phyloP scores from a whole-genome alignment of 345 rosid genomes.

The Erucastrum elatum region DNA sequence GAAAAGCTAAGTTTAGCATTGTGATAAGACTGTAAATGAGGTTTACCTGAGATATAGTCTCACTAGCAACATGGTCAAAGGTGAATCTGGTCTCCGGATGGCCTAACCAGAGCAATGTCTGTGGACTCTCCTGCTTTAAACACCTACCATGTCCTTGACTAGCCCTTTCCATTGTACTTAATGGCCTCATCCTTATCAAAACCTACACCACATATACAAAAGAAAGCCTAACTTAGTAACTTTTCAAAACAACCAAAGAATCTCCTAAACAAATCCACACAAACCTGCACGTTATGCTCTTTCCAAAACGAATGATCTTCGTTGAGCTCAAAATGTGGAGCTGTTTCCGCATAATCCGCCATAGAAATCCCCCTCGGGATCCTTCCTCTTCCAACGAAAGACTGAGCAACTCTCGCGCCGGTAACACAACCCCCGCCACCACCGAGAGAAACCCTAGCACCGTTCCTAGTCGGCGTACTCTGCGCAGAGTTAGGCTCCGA shows the following conservation, averaged over 20 bases:
- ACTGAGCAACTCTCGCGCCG: constrained; percentile 42
- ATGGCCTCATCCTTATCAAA: constrained; percentile 80
- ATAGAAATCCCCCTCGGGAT: constrained; percentile 51
- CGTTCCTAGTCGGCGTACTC: constrained; percentile 68
- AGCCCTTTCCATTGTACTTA: constrained; percentile 60
- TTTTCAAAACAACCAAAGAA: background rate
- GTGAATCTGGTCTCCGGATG: constrained; percentile 95
- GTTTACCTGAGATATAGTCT: constrained; percentile 80
- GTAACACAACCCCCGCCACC: no score
- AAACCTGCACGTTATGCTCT: constrained; percentile 92
- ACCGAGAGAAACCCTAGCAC: constrained; percentile 59
- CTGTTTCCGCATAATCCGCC: constrained; percentile 46
- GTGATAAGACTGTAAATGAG: background rate
- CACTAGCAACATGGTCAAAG: constrained; percentile 80
- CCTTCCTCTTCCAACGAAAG: constrained; percentile 57
- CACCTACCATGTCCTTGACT: constrained; percentile 68
- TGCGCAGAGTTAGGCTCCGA: constrained; percentile 72
- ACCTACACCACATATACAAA: constrained; percentile 49
- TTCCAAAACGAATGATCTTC: constrained; percentile 79
- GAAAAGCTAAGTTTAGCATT: background rate
- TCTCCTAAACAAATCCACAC: background rate
- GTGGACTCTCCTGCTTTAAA: constrained; percentile 78
- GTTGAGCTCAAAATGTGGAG: constrained; percentile 67
- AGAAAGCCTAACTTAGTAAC: constrained; percentile 9
- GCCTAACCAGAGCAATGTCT: constrained; percentile 76